Evolutionary conservation across 1,284 basidiomycete species (phyloP), one percentile per base, ranked within the genome.

Genomic region (Irpex sp.): DNA sequence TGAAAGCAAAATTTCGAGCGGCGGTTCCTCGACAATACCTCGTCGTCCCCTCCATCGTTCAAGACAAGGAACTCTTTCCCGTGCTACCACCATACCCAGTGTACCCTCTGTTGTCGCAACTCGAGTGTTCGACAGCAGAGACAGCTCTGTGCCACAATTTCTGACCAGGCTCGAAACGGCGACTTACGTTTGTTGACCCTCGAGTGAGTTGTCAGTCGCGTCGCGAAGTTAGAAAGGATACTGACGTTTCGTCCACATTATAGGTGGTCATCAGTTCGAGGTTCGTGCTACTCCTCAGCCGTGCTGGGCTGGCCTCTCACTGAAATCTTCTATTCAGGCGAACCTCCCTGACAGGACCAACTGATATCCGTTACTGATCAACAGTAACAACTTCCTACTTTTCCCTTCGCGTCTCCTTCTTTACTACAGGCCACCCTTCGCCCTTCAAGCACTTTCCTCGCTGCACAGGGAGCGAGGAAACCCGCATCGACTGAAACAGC

Each of bases 171-270:
- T 82, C 84, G 86, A 80, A 88, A 91, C 79, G 82, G 78, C 77
- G 89, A 92, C 81, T 86, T 92, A 76, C 89, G 89, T 82, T 82
- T 91, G 75, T 78, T 91, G 88, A 88, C 87, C 86, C 85, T 87
- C 76, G 85, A 86, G 90, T 91, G 68, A 71, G 89, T 81, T 15
- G 65, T 36, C 57, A 44, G 34, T 62, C 57, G 66, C 67, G 68
- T 69, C 64, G 67, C 63, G 66, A 65, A 61, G 48, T 31, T 44
- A 31, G 9, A 19, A 21, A 6, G 37, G 15, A 40, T 64, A 31
- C 57, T 62, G 59, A 60, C 62, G 21, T 62, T 66, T 56, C 64
- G 64, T 65, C 63, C 67, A 38, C 49, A 8, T 21, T 62, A 31
- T 68, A 92, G 90, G 90, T 91, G 89, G 89, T 86, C 86, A 75